Evolutionary conservation across 441 rosid genomes (phyloP).

Genomic region (Corymbia citriodora): DNA sequence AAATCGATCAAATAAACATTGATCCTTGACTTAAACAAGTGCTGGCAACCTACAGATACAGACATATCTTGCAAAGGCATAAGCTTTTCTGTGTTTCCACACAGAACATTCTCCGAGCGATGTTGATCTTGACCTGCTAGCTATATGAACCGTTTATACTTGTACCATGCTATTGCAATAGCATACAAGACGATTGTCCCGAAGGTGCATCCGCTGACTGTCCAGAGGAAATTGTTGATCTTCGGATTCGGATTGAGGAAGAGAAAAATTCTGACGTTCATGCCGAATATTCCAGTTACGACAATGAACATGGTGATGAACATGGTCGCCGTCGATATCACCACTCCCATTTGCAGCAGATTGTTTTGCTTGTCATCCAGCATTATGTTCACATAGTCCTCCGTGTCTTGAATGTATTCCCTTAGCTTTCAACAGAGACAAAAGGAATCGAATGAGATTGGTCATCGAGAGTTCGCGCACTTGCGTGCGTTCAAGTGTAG

Average conservation of each 20-base stretch:
- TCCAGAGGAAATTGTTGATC: slow-evolving; percentile 44
- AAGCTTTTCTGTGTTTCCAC: background rate
- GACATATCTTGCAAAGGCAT: background rate
- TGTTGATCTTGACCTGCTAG: background rate
- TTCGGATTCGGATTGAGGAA: slow-evolving; percentile 12
- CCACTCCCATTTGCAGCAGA: slow-evolving; percentile 77
- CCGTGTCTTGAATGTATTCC: slow-evolving; percentile 85
- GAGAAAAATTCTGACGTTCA: slow-evolving; percentile 54
- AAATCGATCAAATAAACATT: background rate
- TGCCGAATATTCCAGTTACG: slow-evolving; percentile 58
- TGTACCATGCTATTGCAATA: slow-evolving; percentile 73
- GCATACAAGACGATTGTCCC: slow-evolving; percentile 55
- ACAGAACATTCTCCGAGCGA: background rate
- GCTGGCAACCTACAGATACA: background rate
- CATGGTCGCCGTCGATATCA: slow-evolving; percentile 66
- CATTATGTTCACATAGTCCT: slow-evolving; percentile 88
- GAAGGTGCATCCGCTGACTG: slow-evolving; percentile 46
- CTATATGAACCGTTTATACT: slow-evolving; percentile 59
- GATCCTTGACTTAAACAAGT: background rate
- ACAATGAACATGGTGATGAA: slow-evolving; percentile 49
- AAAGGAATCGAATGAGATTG: background rate
- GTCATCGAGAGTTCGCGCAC: background rate
- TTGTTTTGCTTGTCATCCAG: slow-evolving; percentile 88
- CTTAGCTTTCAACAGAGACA: slow-evolving; percentile 40
- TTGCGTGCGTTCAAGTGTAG: background rate